Evolutionary conservation across 805 yeast species (phyloP), one percentile per base, ranked within the genome.

Genomic region (Ascoidea tarda): DNA sequence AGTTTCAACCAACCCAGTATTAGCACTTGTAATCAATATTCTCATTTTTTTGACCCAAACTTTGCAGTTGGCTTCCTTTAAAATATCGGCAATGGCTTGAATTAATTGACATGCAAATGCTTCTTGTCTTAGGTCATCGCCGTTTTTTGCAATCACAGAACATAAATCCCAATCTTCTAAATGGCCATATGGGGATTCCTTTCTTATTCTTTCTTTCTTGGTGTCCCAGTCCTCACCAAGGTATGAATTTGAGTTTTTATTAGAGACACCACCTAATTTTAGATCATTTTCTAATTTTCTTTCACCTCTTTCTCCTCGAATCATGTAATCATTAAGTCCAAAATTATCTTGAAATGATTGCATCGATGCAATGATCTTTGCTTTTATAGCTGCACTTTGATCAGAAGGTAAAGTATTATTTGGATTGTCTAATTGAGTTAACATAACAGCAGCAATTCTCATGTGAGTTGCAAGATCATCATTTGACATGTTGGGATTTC

Each of bases 101-200:
- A 93, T 91, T 48, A 93, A 66, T 65, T 93, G 99, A 57, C 96
- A 89, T 0, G 99, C 99, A 72, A 93, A 89, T 0, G 99, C 96
- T 66, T 93, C 99, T 64, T 93, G 99, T 31, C 96, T 85, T 51
- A 93, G 66, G 68, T 93, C 99, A 61, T 86, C 91, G 44, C 99
- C 99, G 33, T 96, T 91, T 63, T 93, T 93, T 10, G 95, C 96
- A 63, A 93, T 93, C 2, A 91, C 96, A 0, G 97, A 90, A 58
- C 91, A 88, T 46, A 93, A 66, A 57, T 93, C 97, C 99, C 99
- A 93, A 63, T 88, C 86, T 32, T 84, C 86, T 38, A 85, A 66
- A 62, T 89, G 93, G 0, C 99, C 99, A 62, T 73, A 89, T 6
- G 80, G 78, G 50, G 96, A 86, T 14, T 84, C 75, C 51, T 77